Evolutionary conservation across 2,329 filamentous ascomycete species (phyloP), one percentile per base, ranked within the genome.

Genomic region (Neofusicoccum sp.): DNA sequence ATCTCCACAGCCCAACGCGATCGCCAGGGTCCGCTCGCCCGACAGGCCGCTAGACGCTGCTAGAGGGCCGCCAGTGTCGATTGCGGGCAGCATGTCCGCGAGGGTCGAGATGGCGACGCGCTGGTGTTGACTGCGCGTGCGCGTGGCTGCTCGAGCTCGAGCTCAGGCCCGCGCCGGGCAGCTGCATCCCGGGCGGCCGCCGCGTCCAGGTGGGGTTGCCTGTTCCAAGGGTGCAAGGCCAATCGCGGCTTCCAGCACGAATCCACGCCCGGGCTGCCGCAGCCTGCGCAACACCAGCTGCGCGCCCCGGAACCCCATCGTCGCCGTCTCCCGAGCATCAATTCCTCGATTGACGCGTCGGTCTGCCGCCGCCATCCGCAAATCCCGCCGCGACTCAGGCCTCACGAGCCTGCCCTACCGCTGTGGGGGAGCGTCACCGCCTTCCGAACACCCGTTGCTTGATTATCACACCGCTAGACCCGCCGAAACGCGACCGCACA

Each of bases 351-450:
- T n/a, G 28, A 48, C 45, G 38, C 38, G 51, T 14, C 38, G 26
- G 16, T 38, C 38, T 28, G 26, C 30, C 16, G 51, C 28, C 51
- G 51, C 9, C 26, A 2, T 43, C 36, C 40, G 51, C 28, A 30
- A 40, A 14, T 16, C 26, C 31, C 26, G 30, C 16, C 30, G 16
- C 56, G 56, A 58, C 63, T 67, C 64, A 66, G 68, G 62, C 69
- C 67, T 49, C 51, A 43, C 51, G 51, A 44, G 51, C 36, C 51
- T 56, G 51, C 51, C 51, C 51, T 56, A 56, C 51, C 28, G 14
- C 38, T 56, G 51, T 56, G 51, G 51, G 44, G 38, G 51, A 56
- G 28, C 51, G 51, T 56, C 51, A 56, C 51, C 51, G 51, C 51
- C 33, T 56, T 56, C 51, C 51, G 51, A 30, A 41, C 51, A 56